Evolutionary conservation across 176 grass and related monocot species (phyloP), one percentile per base, ranked within the genome.

Genomic region (Urochloa ruziziensis): DNA sequence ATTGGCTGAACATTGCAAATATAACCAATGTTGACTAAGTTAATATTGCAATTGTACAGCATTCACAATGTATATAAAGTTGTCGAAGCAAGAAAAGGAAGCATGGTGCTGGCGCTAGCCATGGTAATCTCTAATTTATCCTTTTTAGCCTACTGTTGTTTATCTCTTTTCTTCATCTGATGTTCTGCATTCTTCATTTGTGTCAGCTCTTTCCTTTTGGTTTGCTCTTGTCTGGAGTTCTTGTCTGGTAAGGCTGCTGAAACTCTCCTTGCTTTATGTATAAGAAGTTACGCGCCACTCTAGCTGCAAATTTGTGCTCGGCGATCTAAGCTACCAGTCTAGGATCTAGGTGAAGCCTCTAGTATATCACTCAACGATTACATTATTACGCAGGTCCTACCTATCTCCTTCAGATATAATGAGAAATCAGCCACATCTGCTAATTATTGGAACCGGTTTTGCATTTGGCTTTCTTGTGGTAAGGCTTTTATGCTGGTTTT

Each of bases 381-480:
- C 40, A 78, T 84, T 58, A 44, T 89, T 62, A 30, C 84, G 67
- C 91, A 98, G 93, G 96, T 83, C 85, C 54, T 92, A 92, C 76
- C 48, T 98, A 13, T 98, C 93, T 59, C 96, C 96, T 85, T 92
- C 91, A 75, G 93, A 96, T 68, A 92, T 98, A 88, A 98, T 90
- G 87, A 91, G 84, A 56, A 94, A 90, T 62, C 91, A 98, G 36
- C 93, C 96, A 52, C 93, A 98, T 78, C 80, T 98, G 40, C 87
- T 98, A 54, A 81, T 98, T 86, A 81, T 89, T 92, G 93, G 96
- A 89, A 98, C 93, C 73, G 96, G 96, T 90, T 95, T 95, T 85
- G 89, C 96, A 16, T 98, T 98, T 90, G 93, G 96, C 28, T 98
- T 87, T 88, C 93, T 98, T 86, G 96, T 98, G 80, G 93, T 98